These are phyloP conservation scores for Suillus spraguei DNA, from an alignment of 768 basidiomycete genomes.

Conservation along the genomic window DNA sequence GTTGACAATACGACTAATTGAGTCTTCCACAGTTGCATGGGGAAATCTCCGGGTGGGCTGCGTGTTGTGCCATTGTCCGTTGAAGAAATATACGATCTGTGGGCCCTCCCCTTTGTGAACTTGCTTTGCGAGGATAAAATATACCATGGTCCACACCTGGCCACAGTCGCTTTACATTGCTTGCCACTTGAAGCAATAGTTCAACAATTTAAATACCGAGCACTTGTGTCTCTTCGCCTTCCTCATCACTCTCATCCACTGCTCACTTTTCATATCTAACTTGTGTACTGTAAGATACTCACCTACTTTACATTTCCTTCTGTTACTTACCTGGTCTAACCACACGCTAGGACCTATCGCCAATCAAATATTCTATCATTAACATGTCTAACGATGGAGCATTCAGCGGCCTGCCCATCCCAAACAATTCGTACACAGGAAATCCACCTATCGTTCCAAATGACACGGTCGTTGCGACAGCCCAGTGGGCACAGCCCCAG, in stretches of 20 bases:
- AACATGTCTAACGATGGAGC: neutral
- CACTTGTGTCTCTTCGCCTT: neutral
- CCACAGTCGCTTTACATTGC: neutral
- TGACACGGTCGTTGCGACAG: neutral
- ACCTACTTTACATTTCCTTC: neutral
- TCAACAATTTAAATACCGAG: neutral
- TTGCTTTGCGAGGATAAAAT: neutral
- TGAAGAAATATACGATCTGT: neutral
- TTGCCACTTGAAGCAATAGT: neutral
- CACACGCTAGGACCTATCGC: neutral
- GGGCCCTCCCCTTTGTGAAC: neutral
- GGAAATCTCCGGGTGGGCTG: neutral
- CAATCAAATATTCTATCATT: neutral
- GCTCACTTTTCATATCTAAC: neutral
- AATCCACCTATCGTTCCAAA: neutral
- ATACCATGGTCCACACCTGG: neutral
- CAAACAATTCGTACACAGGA: neutral
- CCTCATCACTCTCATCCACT: neutral
- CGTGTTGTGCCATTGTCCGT: neutral
- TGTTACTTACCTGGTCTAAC: neutral
- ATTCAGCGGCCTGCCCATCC: neutral
- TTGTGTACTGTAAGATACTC: neutral
- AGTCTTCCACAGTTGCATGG: neutral
- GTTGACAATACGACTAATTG: neutral
- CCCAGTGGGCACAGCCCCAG: neutral